These are phyloP conservation scores for Trametes punicea DNA, from an alignment of 768 basidiomycete genomes.

Conservation along the genomic window DNA sequence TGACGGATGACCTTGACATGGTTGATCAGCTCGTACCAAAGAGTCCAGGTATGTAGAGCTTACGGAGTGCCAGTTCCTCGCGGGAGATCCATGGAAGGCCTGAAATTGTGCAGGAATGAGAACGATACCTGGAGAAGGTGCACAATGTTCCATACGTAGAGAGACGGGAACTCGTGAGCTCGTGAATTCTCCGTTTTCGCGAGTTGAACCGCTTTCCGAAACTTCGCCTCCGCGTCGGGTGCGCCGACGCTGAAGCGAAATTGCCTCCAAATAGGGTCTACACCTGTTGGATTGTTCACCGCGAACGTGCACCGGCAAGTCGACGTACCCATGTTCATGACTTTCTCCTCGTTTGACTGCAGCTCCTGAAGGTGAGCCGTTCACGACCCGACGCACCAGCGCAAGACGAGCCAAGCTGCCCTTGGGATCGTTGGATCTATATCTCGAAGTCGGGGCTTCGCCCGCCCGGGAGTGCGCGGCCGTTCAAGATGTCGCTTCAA, in stretches of 20 bases:
- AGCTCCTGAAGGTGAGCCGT: constrained; percentile 70
- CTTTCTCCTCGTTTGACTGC: constrained; percentile 47
- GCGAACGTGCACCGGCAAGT: not conserved
- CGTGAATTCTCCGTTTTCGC: constrained; percentile 40
- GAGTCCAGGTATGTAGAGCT: constrained; percentile 6
- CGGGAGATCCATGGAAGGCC: constrained; percentile 68
- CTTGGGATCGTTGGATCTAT: constrained; percentile 46
- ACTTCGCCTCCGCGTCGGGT: constrained; percentile 69
- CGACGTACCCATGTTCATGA: constrained; percentile 49
- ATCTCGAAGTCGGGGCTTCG: constrained; percentile 52
- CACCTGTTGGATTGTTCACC: too few species aligned
- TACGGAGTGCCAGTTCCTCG: constrained; percentile 72
- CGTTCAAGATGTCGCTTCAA: constrained; percentile 58
- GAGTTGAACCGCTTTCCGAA: constrained; percentile 41
- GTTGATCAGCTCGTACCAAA: not conserved
- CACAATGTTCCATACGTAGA: constrained; percentile 30
- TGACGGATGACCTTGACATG: constrained; percentile 59
- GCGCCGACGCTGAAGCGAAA: constrained; percentile 70
- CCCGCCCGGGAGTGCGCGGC: constrained; percentile 47
- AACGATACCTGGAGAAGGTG: too few species aligned
- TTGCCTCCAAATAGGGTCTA: constrained; percentile 53
- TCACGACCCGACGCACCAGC: constrained; percentile 73
- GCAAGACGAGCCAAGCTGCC: constrained; percentile 63
- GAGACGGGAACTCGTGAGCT: constrained; percentile 39
- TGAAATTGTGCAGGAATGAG: constrained; percentile 19